Conservation (phyloP, 2,329 filamentous ascomycete genomes). For the Lasiodiplodia hormozganensis region DNA sequence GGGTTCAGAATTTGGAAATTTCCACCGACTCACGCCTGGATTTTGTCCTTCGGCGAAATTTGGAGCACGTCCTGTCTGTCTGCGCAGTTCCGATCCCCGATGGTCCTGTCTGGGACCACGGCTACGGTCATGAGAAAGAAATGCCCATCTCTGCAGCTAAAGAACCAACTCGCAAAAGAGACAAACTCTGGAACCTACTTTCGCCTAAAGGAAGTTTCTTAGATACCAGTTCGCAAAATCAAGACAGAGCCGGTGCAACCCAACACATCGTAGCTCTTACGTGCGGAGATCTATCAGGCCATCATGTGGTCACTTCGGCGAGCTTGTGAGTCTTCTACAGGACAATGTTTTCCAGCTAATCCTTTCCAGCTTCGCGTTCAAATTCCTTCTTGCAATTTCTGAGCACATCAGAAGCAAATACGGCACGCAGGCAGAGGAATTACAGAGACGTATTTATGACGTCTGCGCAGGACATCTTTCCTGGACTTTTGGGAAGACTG, state of each 20-base stretch:
- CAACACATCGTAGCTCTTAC: conserved; percentile 24
- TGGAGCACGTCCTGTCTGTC: conserved; percentile 33
- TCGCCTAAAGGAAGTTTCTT: too few species aligned
- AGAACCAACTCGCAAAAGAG: too few species aligned
- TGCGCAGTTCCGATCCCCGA: conserved; percentile 23
- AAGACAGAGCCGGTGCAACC: too few species aligned
- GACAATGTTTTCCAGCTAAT: background rate
- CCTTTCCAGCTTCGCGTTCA: background rate
- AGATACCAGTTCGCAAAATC: too few species aligned
- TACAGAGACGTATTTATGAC: too few species aligned
- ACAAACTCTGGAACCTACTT: too few species aligned
- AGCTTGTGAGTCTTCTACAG: conserved; percentile 24
- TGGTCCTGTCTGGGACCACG: background rate
- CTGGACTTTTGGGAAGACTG: too few species aligned
- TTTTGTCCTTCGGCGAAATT: conserved; percentile 29
- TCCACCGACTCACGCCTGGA: conserved; percentile 12
- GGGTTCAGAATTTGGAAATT: background rate
- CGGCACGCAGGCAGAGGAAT: too few species aligned
- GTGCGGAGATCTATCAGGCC: conserved; percentile 31
- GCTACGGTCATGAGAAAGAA: background rate
- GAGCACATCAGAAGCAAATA: background rate
- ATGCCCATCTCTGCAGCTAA: too few species aligned
- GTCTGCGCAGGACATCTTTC: too few species aligned
- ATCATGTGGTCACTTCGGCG: conserved; percentile 25
- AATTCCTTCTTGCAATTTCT: background rate